Percentiles rank a stretch among this genome's conserved stretches.
These are phyloP conservation scores for Penicillium sp. DNA, from an alignment of 2,329 filamentous ascomycete genomes.

Conservation along the genomic window DNA sequence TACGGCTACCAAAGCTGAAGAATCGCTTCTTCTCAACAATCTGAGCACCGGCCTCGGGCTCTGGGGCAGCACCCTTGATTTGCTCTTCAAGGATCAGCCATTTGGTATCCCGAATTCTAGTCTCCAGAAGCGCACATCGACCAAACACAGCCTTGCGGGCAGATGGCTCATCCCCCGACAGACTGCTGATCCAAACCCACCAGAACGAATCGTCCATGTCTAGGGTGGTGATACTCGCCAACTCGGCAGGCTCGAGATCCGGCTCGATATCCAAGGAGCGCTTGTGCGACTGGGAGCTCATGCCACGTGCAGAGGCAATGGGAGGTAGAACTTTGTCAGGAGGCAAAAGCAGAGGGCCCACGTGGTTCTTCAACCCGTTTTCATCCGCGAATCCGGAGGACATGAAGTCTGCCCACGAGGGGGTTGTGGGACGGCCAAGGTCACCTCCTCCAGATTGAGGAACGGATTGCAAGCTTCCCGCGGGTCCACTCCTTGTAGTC, in stretches of 20 bases:
- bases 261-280: slow-evolving; percentile 67
- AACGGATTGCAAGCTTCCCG: slow-evolving; percentile 59
- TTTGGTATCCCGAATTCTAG: slow-evolving; percentile 71
- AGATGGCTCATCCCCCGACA: slow-evolving; percentile 83
- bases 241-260: slow-evolving; percentile 81
- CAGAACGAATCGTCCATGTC: slow-evolving; percentile 95
- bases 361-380: slow-evolving; percentile 59
- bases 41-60: slow-evolving; percentile 80
- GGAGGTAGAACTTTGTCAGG: slow-evolving; percentile 89
- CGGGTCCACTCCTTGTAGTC: slow-evolving; percentile 38
- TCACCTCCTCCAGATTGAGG: slow-evolving; percentile 66
- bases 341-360: slow-evolving; percentile 71
- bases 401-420: slow-evolving; percentile 97
- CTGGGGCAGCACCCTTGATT: slow-evolving; percentile 84
- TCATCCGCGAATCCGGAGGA: slow-evolving; percentile 87
- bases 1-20: slow-evolving; percentile 77
- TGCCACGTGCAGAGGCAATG: slow-evolving; percentile 67
- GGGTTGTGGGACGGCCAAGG: slow-evolving; percentile 80
- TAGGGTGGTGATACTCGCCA: slow-evolving; percentile 84
- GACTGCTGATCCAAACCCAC: slow-evolving; percentile 99
- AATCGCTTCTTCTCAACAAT: slow-evolving; percentile 94
- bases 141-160: slow-evolving; percentile 90
- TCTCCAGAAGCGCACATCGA: slow-evolving; percentile 88
- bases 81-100: slow-evolving; percentile 98
- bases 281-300: slow-evolving; percentile 82